phyloP scores from a whole-genome alignment of 495 filamentous ascomycete genomes.

The Annulohypoxylon stygium region DNA sequence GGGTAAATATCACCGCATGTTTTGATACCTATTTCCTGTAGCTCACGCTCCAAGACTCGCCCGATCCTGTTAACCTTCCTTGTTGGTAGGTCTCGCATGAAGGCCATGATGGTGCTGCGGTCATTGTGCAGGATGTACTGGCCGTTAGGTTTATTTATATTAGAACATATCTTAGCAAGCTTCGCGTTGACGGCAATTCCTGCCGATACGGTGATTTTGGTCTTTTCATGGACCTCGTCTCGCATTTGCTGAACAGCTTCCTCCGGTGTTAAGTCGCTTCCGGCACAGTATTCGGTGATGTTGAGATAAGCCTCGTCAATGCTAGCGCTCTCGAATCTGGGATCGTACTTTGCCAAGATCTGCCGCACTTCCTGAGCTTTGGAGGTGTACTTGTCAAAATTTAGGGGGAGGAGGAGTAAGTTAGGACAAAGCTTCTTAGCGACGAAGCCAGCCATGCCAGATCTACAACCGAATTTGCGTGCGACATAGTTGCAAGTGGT shows the following conservation, averaged over 20 bases:
- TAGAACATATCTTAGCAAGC: slow-evolving; percentile 93
- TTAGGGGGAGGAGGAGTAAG: slow-evolving; percentile 83
- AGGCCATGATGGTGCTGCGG: slow-evolving; percentile 78
- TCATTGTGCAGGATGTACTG: slow-evolving; percentile 83
- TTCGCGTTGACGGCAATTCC: slow-evolving; percentile 94
- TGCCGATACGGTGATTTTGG: slow-evolving; percentile 90
- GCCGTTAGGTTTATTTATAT: slow-evolving; percentile 96
- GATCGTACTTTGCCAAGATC: slow-evolving; percentile 87
- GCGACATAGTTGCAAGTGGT: slow-evolving; percentile 97
- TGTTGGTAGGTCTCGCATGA: slow-evolving; percentile 85
- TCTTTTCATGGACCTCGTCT: slow-evolving; percentile 78
- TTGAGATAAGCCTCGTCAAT: slow-evolving; percentile 98
- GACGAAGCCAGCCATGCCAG: slow-evolving; percentile 96
- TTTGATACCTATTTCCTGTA: slow-evolving; percentile 86
- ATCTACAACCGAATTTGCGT: slow-evolving; percentile 88
- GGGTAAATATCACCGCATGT: slow-evolving; percentile 91
- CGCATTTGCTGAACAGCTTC: slow-evolving; percentile 82
- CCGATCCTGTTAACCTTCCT: slow-evolving; percentile 95
- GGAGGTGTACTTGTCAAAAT: slow-evolving; percentile 90
- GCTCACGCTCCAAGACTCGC: slow-evolving; percentile 92
- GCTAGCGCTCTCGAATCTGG: slow-evolving; percentile 90
- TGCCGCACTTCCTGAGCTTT: slow-evolving; percentile 91
- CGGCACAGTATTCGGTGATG: slow-evolving; percentile 86
- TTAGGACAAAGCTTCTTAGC: slow-evolving; percentile 94
- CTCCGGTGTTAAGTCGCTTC: slow-evolving; percentile 75